phyloP scores from a whole-genome alignment of 371 early-diverging fungal genomes.

The Saksenaea oblongispora region DNA sequence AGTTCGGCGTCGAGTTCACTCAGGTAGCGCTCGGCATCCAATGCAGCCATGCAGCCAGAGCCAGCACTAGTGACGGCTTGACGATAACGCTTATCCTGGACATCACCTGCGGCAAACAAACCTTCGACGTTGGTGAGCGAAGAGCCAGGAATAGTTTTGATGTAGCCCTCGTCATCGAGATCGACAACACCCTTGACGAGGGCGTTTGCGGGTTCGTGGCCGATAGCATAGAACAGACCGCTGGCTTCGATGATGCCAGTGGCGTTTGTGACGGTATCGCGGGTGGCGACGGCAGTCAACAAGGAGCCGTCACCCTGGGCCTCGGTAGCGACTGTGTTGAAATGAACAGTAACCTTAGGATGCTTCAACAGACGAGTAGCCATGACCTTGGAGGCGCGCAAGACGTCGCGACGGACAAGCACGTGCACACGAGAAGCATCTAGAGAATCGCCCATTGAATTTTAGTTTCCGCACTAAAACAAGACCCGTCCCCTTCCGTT shows the following conservation, averaged over 20 bases:
- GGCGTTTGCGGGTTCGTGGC: slow-evolving; percentile 92
- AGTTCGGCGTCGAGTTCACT: slow-evolving; percentile 60
- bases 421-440: slow-evolving; percentile 90
- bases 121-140: slow-evolving; percentile 87
- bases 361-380: slow-evolving; percentile 80
- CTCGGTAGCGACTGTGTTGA: slow-evolving; percentile 86
- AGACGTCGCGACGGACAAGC: slow-evolving; percentile 93
- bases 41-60: slow-evolving; percentile 94
- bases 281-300: slow-evolving; percentile 72
- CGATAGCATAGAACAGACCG: slow-evolving; percentile 99
- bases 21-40: slow-evolving; percentile 87
- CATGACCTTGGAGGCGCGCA: slow-evolving; percentile 98
- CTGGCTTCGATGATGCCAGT: slow-evolving; percentile 70
- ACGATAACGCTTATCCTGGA: slow-evolving; percentile 95
- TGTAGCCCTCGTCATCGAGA: slow-evolving; percentile 88
- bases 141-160: slow-evolving; percentile 81
- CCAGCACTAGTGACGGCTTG: slow-evolving; percentile 76
- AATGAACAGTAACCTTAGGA: slow-evolving; percentile 91
- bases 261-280: slow-evolving; percentile 72
- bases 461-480: background rate
- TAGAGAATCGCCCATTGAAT: slow-evolving; percentile 24
- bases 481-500: background rate
- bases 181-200: slow-evolving; percentile 77
- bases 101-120: slow-evolving; percentile 98
- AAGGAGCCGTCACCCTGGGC: slow-evolving; percentile 84